Percentiles rank a stretch among this genome's conserved stretches.
These are phyloP conservation scores for Chlorencoelia australis DNA, from an alignment of 2,329 filamentous ascomycete species.

Conservation along the genomic window DNA sequence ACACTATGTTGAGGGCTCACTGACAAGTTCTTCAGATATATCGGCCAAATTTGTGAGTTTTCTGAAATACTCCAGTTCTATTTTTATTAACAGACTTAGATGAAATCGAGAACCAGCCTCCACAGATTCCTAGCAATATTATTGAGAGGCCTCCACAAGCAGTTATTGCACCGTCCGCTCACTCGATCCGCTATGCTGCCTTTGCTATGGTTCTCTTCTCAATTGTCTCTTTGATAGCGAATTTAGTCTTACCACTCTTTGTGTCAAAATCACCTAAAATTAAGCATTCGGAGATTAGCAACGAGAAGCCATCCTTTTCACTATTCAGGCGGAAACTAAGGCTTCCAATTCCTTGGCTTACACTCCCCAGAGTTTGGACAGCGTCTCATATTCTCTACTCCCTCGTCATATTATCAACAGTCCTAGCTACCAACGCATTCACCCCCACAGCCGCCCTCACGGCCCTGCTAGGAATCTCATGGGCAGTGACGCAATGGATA, in stretches of 20 bases:
- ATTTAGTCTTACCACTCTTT: slow-evolving; percentile 3
- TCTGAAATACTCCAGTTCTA: background rate
- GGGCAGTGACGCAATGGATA: slow-evolving; percentile 6
- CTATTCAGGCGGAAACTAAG: background rate
- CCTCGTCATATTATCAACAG: slow-evolving; percentile 1
- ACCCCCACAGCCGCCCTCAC: background rate
- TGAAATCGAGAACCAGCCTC: too few relatives aligned
- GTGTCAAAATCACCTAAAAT: background rate
- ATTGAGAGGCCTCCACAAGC: background rate
- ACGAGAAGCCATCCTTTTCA: background rate
- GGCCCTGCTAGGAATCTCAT: slow-evolving; percentile 5
- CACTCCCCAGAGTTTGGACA: slow-evolving; percentile 3
- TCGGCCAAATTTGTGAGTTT: slow-evolving; percentile 6
- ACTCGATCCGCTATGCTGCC: slow-evolving; percentile 6
- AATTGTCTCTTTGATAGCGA: slow-evolving; percentile 2
- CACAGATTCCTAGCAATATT: too few relatives aligned
- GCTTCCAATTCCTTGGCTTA: background rate
- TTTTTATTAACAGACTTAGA: too few relatives aligned
- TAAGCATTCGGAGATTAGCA: background rate
- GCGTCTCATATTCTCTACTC: slow-evolving; percentile 4
- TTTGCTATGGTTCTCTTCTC: slow-evolving; percentile 6
- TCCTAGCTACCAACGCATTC: slow-evolving; percentile 1
- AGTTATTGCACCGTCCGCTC: background rate
- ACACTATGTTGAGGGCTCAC: background rate
- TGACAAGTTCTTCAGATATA: slow-evolving; percentile 6